Conservation (phyloP, 2,329 filamentous ascomycete species). For the Epichloe sp. region DNA sequence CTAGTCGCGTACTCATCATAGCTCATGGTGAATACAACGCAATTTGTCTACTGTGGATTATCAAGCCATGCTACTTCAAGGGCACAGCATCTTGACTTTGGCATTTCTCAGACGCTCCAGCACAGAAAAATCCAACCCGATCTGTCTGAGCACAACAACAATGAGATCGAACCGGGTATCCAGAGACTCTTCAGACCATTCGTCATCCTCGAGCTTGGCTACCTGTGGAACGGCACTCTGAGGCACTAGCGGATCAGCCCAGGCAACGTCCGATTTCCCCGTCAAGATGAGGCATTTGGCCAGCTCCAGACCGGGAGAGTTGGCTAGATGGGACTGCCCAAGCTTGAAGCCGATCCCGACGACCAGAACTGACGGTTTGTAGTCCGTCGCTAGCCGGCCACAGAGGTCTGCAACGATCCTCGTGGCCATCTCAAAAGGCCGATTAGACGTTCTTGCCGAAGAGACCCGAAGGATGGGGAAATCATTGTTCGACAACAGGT, state of each 20-base stretch:
- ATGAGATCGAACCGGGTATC: constrained; percentile 27
- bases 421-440: constrained; percentile 27
- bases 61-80: background rate
- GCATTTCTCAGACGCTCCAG: constrained; percentile 21
- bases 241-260: constrained; percentile 30
- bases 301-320: constrained; percentile 33
- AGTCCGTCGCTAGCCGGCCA: background rate
- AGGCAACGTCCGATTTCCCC: constrained; percentile 26
- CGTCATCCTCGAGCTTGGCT: constrained; percentile 19
- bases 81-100: constrained; percentile 27
- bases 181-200: constrained; percentile 26
- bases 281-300: constrained; percentile 23
- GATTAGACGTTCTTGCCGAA: constrained; percentile 28
- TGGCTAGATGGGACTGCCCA: constrained; percentile 32
- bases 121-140: constrained; percentile 26
- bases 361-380: constrained; percentile 24
- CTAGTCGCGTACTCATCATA: no score
- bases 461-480: constrained; percentile 34
- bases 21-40: background rate
- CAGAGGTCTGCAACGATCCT: constrained; percentile 21
- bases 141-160: constrained; percentile 29
- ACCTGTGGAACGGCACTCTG: constrained; percentile 29
- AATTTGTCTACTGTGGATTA: background rate
- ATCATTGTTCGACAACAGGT: constrained; percentile 33
- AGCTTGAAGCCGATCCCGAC: constrained; percentile 38